Conservation (phyloP, 345 rosid genomes). For the Boechera divaricarpa region DNA sequence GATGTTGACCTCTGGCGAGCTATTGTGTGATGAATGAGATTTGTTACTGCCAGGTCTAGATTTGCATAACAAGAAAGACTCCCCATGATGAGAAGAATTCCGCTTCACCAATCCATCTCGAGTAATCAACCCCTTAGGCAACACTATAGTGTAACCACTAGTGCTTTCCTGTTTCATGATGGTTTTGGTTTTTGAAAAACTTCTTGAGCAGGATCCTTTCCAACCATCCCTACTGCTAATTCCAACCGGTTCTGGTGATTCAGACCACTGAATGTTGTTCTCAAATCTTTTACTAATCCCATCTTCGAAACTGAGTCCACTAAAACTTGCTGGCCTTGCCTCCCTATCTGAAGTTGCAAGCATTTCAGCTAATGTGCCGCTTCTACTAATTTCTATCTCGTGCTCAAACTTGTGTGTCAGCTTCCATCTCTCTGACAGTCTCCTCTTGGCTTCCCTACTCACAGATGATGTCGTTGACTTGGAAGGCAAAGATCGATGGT, state of each 20-base stretch:
- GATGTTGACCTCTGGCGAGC: slow-evolving; percentile 54
- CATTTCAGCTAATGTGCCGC: slow-evolving; percentile 93
- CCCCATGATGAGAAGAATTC: slow-evolving; percentile 49
- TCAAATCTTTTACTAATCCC: slow-evolving; percentile 46
- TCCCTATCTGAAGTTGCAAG: slow-evolving; percentile 74
- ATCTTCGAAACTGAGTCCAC: slow-evolving; percentile 44
- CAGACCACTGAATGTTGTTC: slow-evolving; percentile 39
- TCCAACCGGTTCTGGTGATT: slow-evolving; percentile 69
- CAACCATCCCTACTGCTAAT: slow-evolving; percentile 98
- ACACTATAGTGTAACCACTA: slow-evolving; percentile 51
- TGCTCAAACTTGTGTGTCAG: slow-evolving; percentile 71
- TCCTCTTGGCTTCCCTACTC: slow-evolving; percentile 83
- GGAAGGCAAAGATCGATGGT: slow-evolving; percentile 53
- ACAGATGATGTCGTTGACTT: slow-evolving; percentile 68
- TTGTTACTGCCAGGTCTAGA: slow-evolving; percentile 51
- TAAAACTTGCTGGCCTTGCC: slow-evolving; percentile 52
- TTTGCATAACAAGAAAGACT: slow-evolving; percentile 51
- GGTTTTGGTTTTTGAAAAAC: slow-evolving; percentile 71
- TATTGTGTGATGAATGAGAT: slow-evolving; percentile 48
- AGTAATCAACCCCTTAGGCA: slow-evolving; percentile 53
- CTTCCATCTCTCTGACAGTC: slow-evolving; percentile 98
- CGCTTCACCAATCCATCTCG: slow-evolving; percentile 55
- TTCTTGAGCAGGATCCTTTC: slow-evolving; percentile 64
- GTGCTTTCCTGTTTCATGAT: slow-evolving; percentile 52
- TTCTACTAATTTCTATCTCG: slow-evolving; percentile 54